Base-by-base conservation (phyloP, 2,329 filamentous ascomycete genomes). In the Pseudovirgaria hyperparasitica region DNA sequence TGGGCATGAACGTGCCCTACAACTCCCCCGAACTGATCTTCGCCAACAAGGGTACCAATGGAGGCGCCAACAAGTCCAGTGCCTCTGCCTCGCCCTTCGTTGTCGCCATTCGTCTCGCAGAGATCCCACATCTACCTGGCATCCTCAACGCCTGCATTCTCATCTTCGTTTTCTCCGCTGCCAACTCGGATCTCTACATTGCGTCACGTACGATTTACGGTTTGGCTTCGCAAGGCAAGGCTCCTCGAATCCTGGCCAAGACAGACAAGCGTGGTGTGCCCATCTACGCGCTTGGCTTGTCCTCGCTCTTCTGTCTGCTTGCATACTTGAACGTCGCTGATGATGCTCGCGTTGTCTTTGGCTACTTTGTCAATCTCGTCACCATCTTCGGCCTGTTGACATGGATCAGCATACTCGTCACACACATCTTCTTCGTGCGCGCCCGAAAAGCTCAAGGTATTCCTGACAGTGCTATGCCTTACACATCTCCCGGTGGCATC, bases 1-100 rank as follows among this genome's bases (percentile, higher is more conserved):
- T 87, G 29, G 80, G 80, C 44, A 81, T 82, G 66, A 64, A 78
- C 27, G 76, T 87, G 4, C 77, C 78, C 2, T 86, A 79, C 62
- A 57, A 86, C 61, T 70, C 68, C 20, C 0, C 36, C 0, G 51
- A 69, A 1, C 71, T 84, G 5, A 53, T 58, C 13, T 74, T 76
- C 36, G 72, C 73, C 40, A 69, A 60, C 49, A 57, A 50, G 22
- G 39, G 33, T n/a, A 51, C 54, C 27, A 59, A 57, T 30, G n/a
- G n/a, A n/a, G n/a, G n/a, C n/a, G n/a, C n/a, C n/a, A 62, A 57
- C 13, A 39, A 27, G 4, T 36, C 44, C 6, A 56, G 64, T 27
- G 72, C 75, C 24, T 67, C 67, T 9, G 74, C 76, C 2, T 78
- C 73, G 4, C 80, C 80, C 4, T 86, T 85, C 43, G 80, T 85